Conservation (phyloP, 169 alveolate species). For the Eimeria brunetti region DNA sequence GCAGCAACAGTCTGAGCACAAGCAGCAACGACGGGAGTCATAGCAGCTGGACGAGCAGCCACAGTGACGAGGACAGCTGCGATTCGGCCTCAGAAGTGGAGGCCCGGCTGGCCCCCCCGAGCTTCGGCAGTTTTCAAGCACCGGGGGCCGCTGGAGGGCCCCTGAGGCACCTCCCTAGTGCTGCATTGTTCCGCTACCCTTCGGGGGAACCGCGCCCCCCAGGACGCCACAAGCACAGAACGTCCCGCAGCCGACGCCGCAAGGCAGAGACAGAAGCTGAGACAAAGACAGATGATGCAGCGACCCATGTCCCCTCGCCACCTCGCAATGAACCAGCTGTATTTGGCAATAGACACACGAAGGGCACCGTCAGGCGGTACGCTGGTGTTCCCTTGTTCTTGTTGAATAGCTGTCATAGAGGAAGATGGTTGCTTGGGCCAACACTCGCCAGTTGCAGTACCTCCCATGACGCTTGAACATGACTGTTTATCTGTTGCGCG, state of each 20-base stretch:
- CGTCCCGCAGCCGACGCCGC: conserved; percentile 60
- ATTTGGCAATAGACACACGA: conserved; percentile 57
- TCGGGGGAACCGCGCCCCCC: conserved; percentile 55
- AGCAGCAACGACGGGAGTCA: conserved; percentile 59
- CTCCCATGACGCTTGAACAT: neutral
- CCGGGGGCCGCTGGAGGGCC: conserved; percentile 74
- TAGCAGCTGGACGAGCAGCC: conserved; percentile 63
- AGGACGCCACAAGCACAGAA: conserved; percentile 30
- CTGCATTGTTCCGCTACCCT: conserved; percentile 61
- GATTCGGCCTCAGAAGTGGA: conserved; percentile 36
- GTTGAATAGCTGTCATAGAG: neutral
- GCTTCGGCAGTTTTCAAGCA: conserved; percentile 61
- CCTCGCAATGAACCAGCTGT: conserved; percentile 51
- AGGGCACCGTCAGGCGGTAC: conserved; percentile 69
- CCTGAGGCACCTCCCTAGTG: conserved; percentile 35
- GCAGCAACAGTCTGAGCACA: conserved; percentile 62
- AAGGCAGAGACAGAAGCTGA: conserved; percentile 38
- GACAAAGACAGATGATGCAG: conserved; percentile 56
- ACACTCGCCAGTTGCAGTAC: neutral
- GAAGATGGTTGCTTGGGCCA: neutral
- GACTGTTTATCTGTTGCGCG: neutral
- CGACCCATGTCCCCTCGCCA: neutral
- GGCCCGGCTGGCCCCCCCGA: conserved; percentile 5
- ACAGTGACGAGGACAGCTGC: conserved; percentile 49
- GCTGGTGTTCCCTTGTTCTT: neutral